Evolutionary conservation across 495 filamentous ascomycete genomes (phyloP), one percentile per base, ranked within the genome.

Genomic region (Terfezia boudieri): DNA sequence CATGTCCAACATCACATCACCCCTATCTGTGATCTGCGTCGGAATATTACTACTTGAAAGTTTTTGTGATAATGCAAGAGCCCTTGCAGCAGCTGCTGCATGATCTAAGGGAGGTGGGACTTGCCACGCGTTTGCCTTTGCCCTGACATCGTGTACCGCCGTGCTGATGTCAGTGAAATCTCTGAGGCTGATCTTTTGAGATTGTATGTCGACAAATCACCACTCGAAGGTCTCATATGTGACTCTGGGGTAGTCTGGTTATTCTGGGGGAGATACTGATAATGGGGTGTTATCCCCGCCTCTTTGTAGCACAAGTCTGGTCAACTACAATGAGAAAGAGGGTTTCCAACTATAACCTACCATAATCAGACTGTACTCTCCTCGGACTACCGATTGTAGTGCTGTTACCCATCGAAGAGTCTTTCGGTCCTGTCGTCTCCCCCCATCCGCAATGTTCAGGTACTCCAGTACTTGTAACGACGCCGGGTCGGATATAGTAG

Each of bases 1-100:
- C 87, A 98, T 95, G 63, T 98, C 90, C 56, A 98, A 69, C 89
- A 94, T 96, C 37, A 98, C 70, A 67, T 98, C 92, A n/a, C 92
- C 90, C 1, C 74, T 83, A 26, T 94, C 89, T 3, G 79, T 96
- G 36, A 98, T 78, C 59, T 87, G 83, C 35, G 82, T 88, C 16
- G 81, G 85, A 53, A 98, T 98, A 63, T 96, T 95, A 35, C 86
- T 90, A 1, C 74, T 76, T 22, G 82, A 82, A 10, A 98, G 72
- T 65, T 92, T 85, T 64, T 88, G 83, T 20, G 88, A 94, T 6
- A 98, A 72, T 16, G 83, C 77, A 55, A 83, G 78, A 6, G 90
- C 92, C 55, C 92, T 79, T 46, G 82, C 77, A 46, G 90, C 74
- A 22, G 90, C 88, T 59, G 90, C 86, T 56, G 74, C 70, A 0